These are phyloP conservation scores for Priceomyces medius DNA, from an alignment of 805 yeast species.

Conservation along the genomic window DNA sequence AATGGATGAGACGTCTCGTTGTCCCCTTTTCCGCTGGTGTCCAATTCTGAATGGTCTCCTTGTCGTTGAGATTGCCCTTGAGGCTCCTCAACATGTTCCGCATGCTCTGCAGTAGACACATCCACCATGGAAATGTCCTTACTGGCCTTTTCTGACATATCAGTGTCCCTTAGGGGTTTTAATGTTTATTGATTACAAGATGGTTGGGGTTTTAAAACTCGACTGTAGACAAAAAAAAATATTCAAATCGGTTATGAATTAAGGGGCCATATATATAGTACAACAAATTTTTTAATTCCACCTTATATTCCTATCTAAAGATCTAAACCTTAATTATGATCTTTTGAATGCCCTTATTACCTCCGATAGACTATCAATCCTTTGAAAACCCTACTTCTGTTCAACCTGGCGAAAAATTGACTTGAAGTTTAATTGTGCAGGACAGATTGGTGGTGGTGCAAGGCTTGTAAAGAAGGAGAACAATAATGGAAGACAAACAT, in stretches of 20 bases:
- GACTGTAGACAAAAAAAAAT: background rate
- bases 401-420: too few species aligned
- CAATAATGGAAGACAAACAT: too few species aligned
- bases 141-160: conserved; percentile 8
- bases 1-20: conserved; percentile 6
- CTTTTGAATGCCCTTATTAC: too few species aligned
- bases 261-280: too few species aligned
- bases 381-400: too few species aligned
- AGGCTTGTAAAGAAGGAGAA: too few species aligned
- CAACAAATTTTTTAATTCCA: too few species aligned
- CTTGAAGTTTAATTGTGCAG: too few species aligned
- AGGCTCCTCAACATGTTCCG: background rate
- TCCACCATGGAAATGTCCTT: conserved; percentile 46
- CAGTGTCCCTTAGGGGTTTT: background rate
- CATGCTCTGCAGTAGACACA: conserved; percentile 30
- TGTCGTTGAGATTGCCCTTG: conserved; percentile 1
- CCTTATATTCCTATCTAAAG: too few species aligned
- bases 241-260: background rate
- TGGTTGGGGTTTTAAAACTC: background rate
- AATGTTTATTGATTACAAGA: background rate
- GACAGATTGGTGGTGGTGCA: too few species aligned
- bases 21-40: background rate
- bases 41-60: conserved; percentile 6
- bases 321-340: too few species aligned
- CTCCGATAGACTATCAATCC: too few species aligned